phyloP scores from a whole-genome alignment of 306 rosid species.

The Casuarina equisetifolia region DNA sequence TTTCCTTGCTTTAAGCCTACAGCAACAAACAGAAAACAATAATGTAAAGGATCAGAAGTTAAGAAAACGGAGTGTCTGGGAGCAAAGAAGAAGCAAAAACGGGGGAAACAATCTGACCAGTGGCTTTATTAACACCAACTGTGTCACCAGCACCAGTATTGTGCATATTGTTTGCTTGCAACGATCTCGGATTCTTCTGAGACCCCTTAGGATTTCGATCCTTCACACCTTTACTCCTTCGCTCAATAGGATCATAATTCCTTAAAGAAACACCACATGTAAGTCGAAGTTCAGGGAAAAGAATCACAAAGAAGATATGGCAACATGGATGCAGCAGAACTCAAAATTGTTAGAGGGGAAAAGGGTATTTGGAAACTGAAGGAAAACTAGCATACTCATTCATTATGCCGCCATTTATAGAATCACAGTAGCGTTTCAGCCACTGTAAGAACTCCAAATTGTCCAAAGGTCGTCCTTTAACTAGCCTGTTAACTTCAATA shows the following conservation, averaged over 20 bases:
- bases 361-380: slow-evolving; percentile 11
- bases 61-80: background rate
- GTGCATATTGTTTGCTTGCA: slow-evolving; percentile 50
- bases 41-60: slow-evolving; percentile 6
- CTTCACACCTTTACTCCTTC: slow-evolving; percentile 76
- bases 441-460: slow-evolving; percentile 96
- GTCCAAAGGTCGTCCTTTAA: slow-evolving; percentile 93
- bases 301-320: background rate
- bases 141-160: slow-evolving; percentile 39
- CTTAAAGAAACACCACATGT: slow-evolving; percentile 36
- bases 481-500: slow-evolving; percentile 94
- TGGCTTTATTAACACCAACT: slow-evolving; percentile 31
- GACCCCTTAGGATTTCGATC: slow-evolving; percentile 54
- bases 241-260: slow-evolving; percentile 86
- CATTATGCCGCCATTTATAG: slow-evolving; percentile 93
- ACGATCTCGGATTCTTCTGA: slow-evolving; percentile 67
- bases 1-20: slow-evolving; percentile 66
- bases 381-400: slow-evolving; percentile 45
- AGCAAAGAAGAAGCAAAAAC: background rate
- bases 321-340: background rate
- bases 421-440: slow-evolving; percentile 95
- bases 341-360: slow-evolving; percentile 3
- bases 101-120: slow-evolving; percentile 25
- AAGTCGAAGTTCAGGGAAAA: background rate
- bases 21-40: slow-evolving; percentile 31